phyloP scores from a whole-genome alignment of 768 basidiomycete species.

The Symmetrospora coprosmae region DNA sequence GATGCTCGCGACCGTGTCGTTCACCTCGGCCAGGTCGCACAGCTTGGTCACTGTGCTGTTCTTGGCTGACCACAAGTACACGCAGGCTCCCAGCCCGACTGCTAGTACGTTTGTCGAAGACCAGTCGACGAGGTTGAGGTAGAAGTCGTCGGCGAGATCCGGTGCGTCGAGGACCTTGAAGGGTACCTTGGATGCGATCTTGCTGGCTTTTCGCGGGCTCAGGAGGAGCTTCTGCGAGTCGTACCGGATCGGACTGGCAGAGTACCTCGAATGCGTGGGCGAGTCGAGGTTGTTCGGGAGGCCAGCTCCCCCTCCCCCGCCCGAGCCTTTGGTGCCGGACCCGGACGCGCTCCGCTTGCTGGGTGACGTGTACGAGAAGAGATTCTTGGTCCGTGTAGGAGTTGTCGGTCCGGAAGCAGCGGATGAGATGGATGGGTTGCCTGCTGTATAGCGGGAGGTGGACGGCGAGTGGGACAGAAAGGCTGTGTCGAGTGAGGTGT shows the following conservation, averaged over 20 bases:
- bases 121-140: conserved; percentile 96
- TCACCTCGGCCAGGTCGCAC: conserved; percentile 51
- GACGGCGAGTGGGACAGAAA: conserved; percentile 34
- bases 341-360: conserved; percentile 16
- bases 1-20: conserved; percentile 69
- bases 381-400: conserved; percentile 23
- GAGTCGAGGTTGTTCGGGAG: conserved; percentile 48
- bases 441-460: conserved; percentile 11
- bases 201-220: conserved; percentile 62
- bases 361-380: conserved; percentile 31
- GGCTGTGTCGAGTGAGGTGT: conserved; percentile 32
- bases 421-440: conserved; percentile 9
- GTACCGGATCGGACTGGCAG: conserved; percentile 72
- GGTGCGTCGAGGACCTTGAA: conserved; percentile 95
- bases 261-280: conserved; percentile 75
- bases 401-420: conserved; percentile 12
- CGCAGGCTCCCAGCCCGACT: conserved; percentile 77
- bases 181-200: conserved; percentile 81
- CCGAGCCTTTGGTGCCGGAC: not conserved
- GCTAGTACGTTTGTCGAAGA: conserved; percentile 85
- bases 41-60: conserved; percentile 83
- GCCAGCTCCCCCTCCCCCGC: not conserved
- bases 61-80: conserved; percentile 93
- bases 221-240: conserved; percentile 69
- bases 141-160: conserved; percentile 94